phyloP scores from a whole-genome alignment of 2,329 filamentous ascomycete species.

The Monilinia aucupariae region DNA sequence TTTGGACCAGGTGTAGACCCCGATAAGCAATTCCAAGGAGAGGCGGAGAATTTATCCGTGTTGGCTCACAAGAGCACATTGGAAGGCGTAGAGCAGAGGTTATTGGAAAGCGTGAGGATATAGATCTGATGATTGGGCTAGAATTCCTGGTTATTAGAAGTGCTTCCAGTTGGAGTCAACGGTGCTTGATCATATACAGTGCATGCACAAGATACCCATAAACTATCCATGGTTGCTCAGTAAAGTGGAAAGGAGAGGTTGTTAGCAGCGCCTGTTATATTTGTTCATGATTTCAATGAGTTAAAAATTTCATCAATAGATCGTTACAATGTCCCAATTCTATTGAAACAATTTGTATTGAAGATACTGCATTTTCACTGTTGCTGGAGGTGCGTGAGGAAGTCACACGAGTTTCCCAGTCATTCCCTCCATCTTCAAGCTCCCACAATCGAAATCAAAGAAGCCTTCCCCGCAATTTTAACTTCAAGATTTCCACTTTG shows the following conservation, averaged over 20 bases:
- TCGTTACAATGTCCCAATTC: not conserved
- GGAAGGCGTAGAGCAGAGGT: slow-evolving; percentile 78
- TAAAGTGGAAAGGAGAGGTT: not conserved
- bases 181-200: not conserved
- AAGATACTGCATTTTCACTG: not conserved
- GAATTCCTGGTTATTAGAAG: slow-evolving; percentile 4
- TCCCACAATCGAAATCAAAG: not conserved
- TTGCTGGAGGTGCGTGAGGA: not conserved
- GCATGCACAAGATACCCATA: not conserved
- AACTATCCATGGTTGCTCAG: not conserved
- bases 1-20: slow-evolving; percentile 92
- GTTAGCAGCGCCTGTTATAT: not conserved
- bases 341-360: not conserved
- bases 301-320: not conserved
- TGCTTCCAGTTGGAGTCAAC: slow-evolving; percentile 2
- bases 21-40: slow-evolving; percentile 87
- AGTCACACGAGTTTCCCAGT: slow-evolving; percentile 1
- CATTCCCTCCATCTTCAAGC: not conserved
- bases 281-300: not conserved
- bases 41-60: slow-evolving; percentile 93
- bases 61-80: slow-evolving; percentile 90
- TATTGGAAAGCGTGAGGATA: slow-evolving; percentile 50
- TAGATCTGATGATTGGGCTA: slow-evolving; percentile 1
- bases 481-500: not conserved
- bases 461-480: not conserved